Base-by-base conservation (phyloP, 331 rosid species). In the Malus hybrid region DNA sequence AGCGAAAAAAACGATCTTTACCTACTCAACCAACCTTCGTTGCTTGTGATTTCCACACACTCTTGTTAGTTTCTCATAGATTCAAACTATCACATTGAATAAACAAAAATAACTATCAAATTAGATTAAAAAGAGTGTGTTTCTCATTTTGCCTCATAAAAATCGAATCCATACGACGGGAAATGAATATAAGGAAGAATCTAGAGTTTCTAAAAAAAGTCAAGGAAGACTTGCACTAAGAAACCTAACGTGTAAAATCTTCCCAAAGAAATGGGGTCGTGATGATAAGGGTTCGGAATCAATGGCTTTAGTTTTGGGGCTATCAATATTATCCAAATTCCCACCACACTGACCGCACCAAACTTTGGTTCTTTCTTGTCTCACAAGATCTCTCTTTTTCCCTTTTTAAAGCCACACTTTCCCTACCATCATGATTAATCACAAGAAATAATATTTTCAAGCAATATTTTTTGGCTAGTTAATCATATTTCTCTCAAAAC, bases 331-430 rank as follows among this genome's bases (percentile, higher is more conserved):
- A 48, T 63, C 71, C 62, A 32, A 65, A 46, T 65, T 50, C 71
- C 71, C 70, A 65, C 78, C 71, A 31, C n/a, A 65, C 52, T 32
- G 34, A 22, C 28, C 72, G 63, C 63, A 65, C 78, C 71, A 75
- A 65, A 50, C 19, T 65, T 64, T 14, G n/a, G 70, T 33, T 31
- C 65, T 50, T 65, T 74, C 78, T 65, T 52, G 72, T 48, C 71
- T 70, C 52, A 48, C 71, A 74, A 74, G 50, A 42, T 62, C 33
- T 46, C 42, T 36, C 18, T 22, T 39, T n/a, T 39, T 12, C 39
- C 57, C 69, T 60, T 28, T 7, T 28, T 48, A 42, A 42, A 42
- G 13, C 62, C 10, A 5, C 20, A 62, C 70, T 63, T 73, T 29
- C 16, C 28, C 48, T 62, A 19, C 50, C 3, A 15, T 32, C 11